Percentiles rank a stretch among this genome's conserved stretches.
Conservation (phyloP, 1,284 basidiomycete species). For the Hortiboletus rubellus region DNA sequence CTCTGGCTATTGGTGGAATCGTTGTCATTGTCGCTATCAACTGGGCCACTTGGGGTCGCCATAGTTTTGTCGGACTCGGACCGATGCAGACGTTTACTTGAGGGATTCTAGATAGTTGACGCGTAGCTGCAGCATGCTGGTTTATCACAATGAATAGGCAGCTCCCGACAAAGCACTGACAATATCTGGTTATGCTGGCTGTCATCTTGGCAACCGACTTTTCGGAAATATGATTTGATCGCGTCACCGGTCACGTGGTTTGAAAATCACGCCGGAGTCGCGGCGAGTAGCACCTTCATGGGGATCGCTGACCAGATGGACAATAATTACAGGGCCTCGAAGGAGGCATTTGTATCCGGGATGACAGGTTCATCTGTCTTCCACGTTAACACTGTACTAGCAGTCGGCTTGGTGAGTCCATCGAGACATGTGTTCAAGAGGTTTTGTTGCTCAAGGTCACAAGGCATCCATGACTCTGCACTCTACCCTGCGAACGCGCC, state of each 20-base stretch:
- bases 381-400: slow-evolving; percentile 74
- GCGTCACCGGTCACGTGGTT: slow-evolving; percentile 15
- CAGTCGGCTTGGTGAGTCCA: slow-evolving; percentile 68
- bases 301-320: slow-evolving; percentile 17
- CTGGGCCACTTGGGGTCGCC: slow-evolving; percentile 36
- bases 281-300: background rate
- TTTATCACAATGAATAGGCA: background rate
- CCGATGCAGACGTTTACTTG: slow-evolving; percentile 29
- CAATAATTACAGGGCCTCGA: slow-evolving; percentile 71
- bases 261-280: background rate
- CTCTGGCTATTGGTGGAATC: slow-evolving; percentile 28
- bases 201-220: too few relatives aligned
- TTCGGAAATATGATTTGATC: background rate
- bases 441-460: slow-evolving; percentile 19
- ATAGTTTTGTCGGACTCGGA: slow-evolving; percentile 38
- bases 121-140: background rate
- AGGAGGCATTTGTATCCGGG: slow-evolving; percentile 87
- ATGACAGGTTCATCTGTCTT: slow-evolving; percentile 75
- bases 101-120: background rate
- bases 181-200: too few relatives aligned
- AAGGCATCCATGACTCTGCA: slow-evolving; percentile 75
- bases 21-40: slow-evolving; percentile 35
- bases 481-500: slow-evolving; percentile 54
- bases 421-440: background rate
- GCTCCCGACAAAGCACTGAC: background rate